Conservation (phyloP, 2,329 filamentous ascomycete species). For the Aaosphaeria arxii region DNA sequence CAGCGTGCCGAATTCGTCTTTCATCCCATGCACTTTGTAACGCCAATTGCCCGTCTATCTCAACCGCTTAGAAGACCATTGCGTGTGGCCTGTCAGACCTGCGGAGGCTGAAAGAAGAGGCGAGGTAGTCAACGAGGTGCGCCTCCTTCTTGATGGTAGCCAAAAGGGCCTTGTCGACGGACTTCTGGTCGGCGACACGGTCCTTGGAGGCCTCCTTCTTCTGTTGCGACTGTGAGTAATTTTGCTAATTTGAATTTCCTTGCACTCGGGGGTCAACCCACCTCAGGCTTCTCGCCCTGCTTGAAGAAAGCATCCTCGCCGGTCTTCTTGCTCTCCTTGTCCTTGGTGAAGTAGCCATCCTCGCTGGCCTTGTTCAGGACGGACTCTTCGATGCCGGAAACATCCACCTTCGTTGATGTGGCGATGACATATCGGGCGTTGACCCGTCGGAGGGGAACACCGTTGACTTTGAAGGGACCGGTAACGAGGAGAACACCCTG, state of each 20-base stretch:
- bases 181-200: constrained; percentile 96
- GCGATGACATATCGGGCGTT: constrained; percentile 93
- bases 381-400: constrained; percentile 73
- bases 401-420: constrained; percentile 80
- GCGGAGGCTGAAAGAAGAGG: constrained; percentile 94
- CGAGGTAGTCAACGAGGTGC: constrained; percentile 89
- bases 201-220: constrained; percentile 95
- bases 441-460: constrained; percentile 91
- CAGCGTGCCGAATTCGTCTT: constrained; percentile 39
- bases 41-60: constrained; percentile 34
- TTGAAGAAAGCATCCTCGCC: constrained; percentile 99
- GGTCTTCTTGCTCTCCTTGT: constrained; percentile 93
- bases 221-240: constrained; percentile 48
- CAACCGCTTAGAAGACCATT: constrained; percentile 85
- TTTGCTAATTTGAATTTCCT: background rate
- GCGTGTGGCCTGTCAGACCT: constrained; percentile 99
- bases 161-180: constrained; percentile 93
- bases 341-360: constrained; percentile 92
- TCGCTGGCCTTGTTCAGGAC: constrained; percentile 74
- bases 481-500: constrained; percentile 99
- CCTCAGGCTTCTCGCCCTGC: constrained; percentile 97
- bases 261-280: constrained; percentile 47
- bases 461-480: constrained; percentile 99
- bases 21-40: constrained; percentile 40
- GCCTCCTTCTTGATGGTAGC: constrained; percentile 98